phyloP scores from a whole-genome alignment of 805 yeast genomes.

The Tetrapisispora iriomotensis region DNA sequence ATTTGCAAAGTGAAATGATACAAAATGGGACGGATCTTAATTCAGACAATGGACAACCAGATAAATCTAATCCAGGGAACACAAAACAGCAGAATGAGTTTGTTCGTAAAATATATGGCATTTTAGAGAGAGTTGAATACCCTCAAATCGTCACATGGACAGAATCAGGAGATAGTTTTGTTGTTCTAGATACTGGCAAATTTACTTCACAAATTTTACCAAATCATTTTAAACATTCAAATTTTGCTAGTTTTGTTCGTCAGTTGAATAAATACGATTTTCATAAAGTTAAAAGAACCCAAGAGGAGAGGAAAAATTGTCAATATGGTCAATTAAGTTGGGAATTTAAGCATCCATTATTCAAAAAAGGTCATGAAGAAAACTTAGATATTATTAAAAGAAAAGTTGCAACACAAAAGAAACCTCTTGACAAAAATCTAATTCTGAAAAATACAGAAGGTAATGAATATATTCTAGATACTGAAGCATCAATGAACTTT shows the following conservation, averaged over 20 bases:
- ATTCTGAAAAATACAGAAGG: conserved; percentile 22
- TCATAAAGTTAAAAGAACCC: conserved; percentile 79
- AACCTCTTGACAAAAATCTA: conserved; percentile 25
- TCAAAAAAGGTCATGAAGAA: conserved; percentile 64
- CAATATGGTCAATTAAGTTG: conserved; percentile 74
- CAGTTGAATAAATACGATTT: conserved; percentile 95
- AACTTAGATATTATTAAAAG: conserved; percentile 80
- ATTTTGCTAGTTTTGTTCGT: conserved; percentile 89
- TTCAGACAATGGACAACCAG: neutral
- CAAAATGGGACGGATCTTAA: neutral
- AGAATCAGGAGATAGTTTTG: conserved; percentile 71
- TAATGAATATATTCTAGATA: conserved; percentile 20
- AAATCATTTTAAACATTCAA: conserved; percentile 86
- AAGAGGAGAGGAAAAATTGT: conserved; percentile 44
- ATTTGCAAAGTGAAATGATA: neutral
- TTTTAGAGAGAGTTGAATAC: conserved; percentile 77
- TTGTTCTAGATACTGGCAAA: conserved; percentile 81
- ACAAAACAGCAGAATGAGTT: conserved; percentile 42
- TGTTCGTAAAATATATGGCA: conserved; percentile 67
- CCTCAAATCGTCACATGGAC: conserved; percentile 79
- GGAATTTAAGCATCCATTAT: conserved; percentile 93
- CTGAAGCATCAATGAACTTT: conserved; percentile 9
- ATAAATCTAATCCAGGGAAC: neutral
- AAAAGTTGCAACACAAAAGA: conserved; percentile 56
- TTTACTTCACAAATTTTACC: conserved; percentile 86